phyloP scores from a whole-genome alignment of 306 rosid species.

The Carpinus viminea region DNA sequence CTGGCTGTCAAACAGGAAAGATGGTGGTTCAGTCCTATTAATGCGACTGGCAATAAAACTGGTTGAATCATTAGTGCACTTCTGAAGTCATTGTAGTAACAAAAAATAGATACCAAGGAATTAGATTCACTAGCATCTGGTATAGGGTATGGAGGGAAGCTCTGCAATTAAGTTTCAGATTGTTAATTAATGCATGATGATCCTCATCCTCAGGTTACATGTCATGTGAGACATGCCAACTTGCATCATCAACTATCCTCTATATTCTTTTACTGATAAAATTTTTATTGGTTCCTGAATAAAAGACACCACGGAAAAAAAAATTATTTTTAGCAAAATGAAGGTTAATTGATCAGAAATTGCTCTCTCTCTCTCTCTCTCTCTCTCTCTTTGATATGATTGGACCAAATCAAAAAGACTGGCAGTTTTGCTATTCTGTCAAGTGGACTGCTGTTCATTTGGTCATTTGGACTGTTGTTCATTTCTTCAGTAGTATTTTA shows the following conservation, averaged over 20 bases:
- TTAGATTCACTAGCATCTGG: background rate
- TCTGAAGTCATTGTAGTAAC: background rate
- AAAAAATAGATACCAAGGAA: background rate
- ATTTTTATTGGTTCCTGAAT: background rate
- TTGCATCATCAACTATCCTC: background rate
- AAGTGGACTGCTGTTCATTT: background rate
- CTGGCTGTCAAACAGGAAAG: background rate
- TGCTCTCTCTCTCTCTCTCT: background rate
- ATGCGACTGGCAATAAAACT: background rate
- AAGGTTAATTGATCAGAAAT: background rate
- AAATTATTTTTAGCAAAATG: background rate
- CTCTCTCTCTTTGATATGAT: background rate
- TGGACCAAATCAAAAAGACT: background rate
- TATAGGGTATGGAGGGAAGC: background rate
- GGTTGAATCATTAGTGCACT: background rate
- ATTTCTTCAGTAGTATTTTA: background rate
- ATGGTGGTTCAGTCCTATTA: background rate
- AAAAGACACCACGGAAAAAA: background rate
- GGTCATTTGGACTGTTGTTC: background rate
- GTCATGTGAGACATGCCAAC: background rate
- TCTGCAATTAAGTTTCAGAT: background rate
- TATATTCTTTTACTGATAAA: background rate
- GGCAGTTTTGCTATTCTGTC: background rate
- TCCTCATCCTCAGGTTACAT: background rate
- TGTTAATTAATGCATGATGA: background rate